Base-by-base conservation (phyloP, 306 rosid genomes). In the Prunus kanzakura region DNA sequence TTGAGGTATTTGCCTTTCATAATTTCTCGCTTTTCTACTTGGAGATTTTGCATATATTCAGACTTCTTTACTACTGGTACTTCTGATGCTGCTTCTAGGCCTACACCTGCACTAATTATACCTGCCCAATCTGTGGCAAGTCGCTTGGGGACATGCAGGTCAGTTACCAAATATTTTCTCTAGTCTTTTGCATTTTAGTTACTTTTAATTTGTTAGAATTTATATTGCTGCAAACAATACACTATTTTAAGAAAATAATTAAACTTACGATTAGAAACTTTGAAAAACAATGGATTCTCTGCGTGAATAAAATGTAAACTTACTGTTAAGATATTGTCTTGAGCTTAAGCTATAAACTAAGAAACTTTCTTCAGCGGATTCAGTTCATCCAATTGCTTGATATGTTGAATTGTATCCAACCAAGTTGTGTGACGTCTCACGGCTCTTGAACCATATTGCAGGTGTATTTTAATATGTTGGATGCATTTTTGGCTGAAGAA, bases 61-160 rank as follows among this genome's bases (percentile, higher is more conserved):
- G 63, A 58, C 61, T 71, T 69, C 41, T 76, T 87, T n/a, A 29
- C 51, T 46, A 15, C 51, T 46, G 56, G 58, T 76, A 68, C 80
- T 82, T 79, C 56, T 85, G 64, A 50, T 80, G 71, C 71, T 79
- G 74, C 82, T 85, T 83, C 49, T 82, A 95, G 97, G 97, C 88
- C 73, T 95, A 95, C 78, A 91, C 97, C 38, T 82, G 81, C 76
- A 87, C 67, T 65, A 85, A 83, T 46, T 95, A 95, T 78, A 91
- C 97, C 78, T 92, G 97, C 81, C 98, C 99, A 64, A 87, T 95
- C 78, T 89, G 99, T 73, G 85, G 93, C 88, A 92, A 95, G 86
- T 92, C 99, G 65, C 93, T 92, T 8, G 97, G 97, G 81, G 97
- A 95, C 84, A 92, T 95, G 99, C 93, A 90, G 99, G 97, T 94